Conservation (phyloP, 331 rosid species). For the Telfairia occidentalis region DNA sequence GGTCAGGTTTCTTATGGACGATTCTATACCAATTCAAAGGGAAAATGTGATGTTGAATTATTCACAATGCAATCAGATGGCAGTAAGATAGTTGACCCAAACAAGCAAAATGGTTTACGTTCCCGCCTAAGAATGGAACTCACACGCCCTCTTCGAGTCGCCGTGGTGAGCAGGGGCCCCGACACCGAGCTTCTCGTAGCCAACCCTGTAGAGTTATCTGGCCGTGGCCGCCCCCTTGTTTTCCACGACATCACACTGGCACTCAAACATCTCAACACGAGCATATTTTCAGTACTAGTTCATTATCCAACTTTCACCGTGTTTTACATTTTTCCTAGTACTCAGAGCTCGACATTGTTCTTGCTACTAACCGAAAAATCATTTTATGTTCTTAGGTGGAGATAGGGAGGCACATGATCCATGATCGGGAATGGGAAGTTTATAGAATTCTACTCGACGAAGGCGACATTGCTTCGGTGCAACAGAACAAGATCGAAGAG, state of each 20-base stretch:
- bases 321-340: neutral
- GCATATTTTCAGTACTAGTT: conserved; percentile 36
- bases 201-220: conserved; percentile 49
- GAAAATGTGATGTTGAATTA: conserved; percentile 40
- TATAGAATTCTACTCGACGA: conserved; percentile 43
- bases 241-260: conserved; percentile 42
- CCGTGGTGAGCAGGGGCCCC: conserved; percentile 42
- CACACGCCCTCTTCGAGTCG: conserved; percentile 38
- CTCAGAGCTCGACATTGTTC: neutral
- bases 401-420: conserved; percentile 36
- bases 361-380: neutral
- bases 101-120: conserved; percentile 30
- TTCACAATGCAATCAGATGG: conserved; percentile 44
- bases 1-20: conserved; percentile 40
- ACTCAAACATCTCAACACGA: conserved; percentile 28
- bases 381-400: conserved; percentile 28
- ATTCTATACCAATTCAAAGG: conserved; percentile 26
- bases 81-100: conserved; percentile 32
- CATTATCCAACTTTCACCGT: neutral
- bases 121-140: conserved; percentile 48
- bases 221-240: conserved; percentile 51
- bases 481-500: conserved; percentile 30
- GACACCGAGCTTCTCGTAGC: conserved; percentile 56
- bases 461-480: conserved; percentile 20
- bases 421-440: conserved; percentile 52